Conservation (phyloP, 2,329 filamentous ascomycete species). For the Diaporthe destruens region DNA sequence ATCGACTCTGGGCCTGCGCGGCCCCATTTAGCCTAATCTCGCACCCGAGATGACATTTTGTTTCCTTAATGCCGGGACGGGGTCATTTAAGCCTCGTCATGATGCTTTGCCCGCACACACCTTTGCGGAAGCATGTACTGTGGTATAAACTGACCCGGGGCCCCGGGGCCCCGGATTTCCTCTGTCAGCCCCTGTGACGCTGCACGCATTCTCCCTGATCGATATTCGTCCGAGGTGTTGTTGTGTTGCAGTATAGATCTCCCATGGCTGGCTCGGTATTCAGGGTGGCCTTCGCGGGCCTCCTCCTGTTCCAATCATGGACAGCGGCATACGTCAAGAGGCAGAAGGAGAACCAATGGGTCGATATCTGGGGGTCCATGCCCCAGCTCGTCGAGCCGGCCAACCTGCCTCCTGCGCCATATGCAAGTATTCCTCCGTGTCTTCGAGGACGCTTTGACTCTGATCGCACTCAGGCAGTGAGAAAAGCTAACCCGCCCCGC, state of each 20-base stretch:
- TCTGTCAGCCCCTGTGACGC: neutral
- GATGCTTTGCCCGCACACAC: neutral
- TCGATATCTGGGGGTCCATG: constrained; percentile 73
- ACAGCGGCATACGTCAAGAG: constrained; percentile 28
- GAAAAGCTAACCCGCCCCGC: constrained; percentile 38
- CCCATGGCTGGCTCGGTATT: constrained; percentile 29
- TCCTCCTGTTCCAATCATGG: constrained; percentile 35
- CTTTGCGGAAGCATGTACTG: neutral
- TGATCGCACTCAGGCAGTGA: neutral
- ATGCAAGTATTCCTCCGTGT: constrained; percentile 54
- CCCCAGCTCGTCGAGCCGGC: constrained; percentile 70
- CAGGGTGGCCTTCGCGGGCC: constrained; percentile 34
- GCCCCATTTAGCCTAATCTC: constrained; percentile 28
- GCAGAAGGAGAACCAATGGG: constrained; percentile 60
- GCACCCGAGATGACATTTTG: constrained; percentile 19
- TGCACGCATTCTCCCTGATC: neutral
- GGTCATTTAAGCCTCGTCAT: constrained; percentile 20
- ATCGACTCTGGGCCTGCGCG: neutral
- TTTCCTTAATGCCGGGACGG: constrained; percentile 25
- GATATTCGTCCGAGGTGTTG: neutral
- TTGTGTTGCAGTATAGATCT: constrained; percentile 10
- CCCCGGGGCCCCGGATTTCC: neutral
- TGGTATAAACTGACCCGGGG: constrained; percentile 7
- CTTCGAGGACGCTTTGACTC: neutral
- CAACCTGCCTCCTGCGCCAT: constrained; percentile 69